phyloP scores from a whole-genome alignment of 257 asterid genomes.

The Handroanthus guayacan region DNA sequence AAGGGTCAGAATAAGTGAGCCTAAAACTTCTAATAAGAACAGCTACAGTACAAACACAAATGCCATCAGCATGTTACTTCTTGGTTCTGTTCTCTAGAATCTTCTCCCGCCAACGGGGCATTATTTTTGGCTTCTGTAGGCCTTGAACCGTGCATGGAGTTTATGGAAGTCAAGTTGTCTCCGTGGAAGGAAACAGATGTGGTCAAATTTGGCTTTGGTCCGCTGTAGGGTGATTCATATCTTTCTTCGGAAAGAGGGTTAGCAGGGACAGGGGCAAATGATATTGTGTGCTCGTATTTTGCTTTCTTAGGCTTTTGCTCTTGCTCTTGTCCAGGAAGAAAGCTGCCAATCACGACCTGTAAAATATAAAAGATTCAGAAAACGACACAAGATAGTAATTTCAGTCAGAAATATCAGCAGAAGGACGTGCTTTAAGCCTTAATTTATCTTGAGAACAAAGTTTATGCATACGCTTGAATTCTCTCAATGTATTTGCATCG shows the following conservation, averaged over 20 bases:
- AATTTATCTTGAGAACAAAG: no score
- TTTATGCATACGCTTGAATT: background rate
- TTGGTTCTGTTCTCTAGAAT: conserved; percentile 60
- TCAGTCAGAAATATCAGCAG: background rate
- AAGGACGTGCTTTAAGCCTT: conserved; percentile 1
- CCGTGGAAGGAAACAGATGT: conserved; percentile 60
- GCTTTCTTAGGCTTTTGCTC: conserved; percentile 66
- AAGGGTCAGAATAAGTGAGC: conserved; percentile 50
- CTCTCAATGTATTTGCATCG: background rate
- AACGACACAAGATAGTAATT: conserved; percentile 12
- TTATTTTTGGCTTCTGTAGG: conserved; percentile 51
- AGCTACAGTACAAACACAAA: conserved; percentile 40
- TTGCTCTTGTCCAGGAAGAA: conserved; percentile 62
- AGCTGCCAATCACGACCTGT: conserved; percentile 87
- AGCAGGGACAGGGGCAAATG: conserved; percentile 52
- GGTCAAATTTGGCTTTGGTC: conserved; percentile 48
- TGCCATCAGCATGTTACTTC: conserved; percentile 61
- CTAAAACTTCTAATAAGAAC: conserved; percentile 44
- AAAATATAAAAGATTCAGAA: conserved; percentile 33
- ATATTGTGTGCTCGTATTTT: conserved; percentile 58
- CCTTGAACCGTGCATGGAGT: conserved; percentile 50
- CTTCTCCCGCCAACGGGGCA: conserved; percentile 51
- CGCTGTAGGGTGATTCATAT: conserved; percentile 45
- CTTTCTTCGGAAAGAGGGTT: conserved; percentile 53
- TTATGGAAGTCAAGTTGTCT: conserved; percentile 50